Evolutionary conservation across 176 grass and related monocot genomes (phyloP), one percentile per base, ranked within the genome.

Genomic region (Oryza brachyantha): DNA sequence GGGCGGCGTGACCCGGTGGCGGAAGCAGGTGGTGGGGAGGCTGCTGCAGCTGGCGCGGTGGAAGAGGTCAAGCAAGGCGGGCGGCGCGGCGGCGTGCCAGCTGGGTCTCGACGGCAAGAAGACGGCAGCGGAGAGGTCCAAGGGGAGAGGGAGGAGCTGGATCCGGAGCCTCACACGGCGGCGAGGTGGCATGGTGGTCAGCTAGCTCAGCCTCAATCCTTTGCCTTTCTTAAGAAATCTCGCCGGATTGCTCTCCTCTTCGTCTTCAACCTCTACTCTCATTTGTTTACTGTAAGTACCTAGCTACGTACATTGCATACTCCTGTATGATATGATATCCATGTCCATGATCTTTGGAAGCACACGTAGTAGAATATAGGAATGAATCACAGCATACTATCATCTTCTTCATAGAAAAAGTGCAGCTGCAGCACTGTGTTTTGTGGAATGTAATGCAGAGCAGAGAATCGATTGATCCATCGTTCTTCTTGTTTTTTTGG

Each of bases 21-120:
- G 92, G 13, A 91, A 81, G 67, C 83, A 89, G 85, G 93, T 94
- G 73, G 76, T 87, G 41, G 89, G 90, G 4, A 91, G 91, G 31
- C 79, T 97, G 34, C 79, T 94, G 82, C 94, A 92, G 64, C 79
- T 94, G 73, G 89, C 91, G 22, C 50, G 85, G 10, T 94, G 91
- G 94, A 97, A 84, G 89, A 79, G 87, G 80, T 84, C 89, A 4
- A 61, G 26, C 76, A 88, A 91, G 70, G 75, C 84, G 2, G 31
- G 38, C 29, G 31, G 39, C 27, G 28, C 9, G 19, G 71, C 74
- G 24, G 65, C 77, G 14, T 84, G 77, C 77, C 77, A 89, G 27
- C 65, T 83, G 5, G 91, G 55, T 52, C 6, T 78, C 5, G 89
- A 64, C 61, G 83, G 60, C 37, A 93, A 82, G 74, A 70, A 65